Conservation (phyloP, 1,284 basidiomycete genomes). For the Tilletia indica region DNA sequence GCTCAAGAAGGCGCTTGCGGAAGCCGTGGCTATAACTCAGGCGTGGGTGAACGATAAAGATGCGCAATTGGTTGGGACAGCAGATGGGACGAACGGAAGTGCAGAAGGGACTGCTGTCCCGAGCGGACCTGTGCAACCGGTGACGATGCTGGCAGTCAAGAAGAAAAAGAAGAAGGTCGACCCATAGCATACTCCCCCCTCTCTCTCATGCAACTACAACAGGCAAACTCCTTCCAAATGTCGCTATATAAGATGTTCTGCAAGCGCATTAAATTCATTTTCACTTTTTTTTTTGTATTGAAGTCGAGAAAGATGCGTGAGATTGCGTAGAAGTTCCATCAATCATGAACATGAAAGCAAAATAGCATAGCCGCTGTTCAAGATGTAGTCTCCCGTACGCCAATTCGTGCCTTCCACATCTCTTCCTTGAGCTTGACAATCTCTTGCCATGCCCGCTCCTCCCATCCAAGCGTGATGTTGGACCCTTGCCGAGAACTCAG, state of each 20-base stretch:
- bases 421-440: conserved; percentile 45
- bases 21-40: background rate
- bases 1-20: background rate
- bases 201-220: no score
- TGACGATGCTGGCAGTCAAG: conserved; percentile 14
- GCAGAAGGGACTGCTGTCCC: background rate
- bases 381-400: conserved; percentile 12
- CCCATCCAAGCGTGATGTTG: conserved; percentile 33
- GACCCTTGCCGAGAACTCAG: background rate
- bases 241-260: no score
- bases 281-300: no score
- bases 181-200: no score
- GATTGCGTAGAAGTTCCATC: background rate
- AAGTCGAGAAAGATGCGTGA: no score
- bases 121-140: background rate
- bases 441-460: conserved; percentile 48
- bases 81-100: no score
- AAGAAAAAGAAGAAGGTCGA: conserved; percentile 5
- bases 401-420: conserved; percentile 38
- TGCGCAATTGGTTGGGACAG: background rate
- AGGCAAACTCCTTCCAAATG: no score
- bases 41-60: background rate
- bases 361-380: background rate
- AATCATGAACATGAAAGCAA: background rate
- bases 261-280: no score